Evolutionary conservation across 2,329 filamentous ascomycete species (phyloP).

Genomic region (Pestalotiopsis sp.): DNA sequence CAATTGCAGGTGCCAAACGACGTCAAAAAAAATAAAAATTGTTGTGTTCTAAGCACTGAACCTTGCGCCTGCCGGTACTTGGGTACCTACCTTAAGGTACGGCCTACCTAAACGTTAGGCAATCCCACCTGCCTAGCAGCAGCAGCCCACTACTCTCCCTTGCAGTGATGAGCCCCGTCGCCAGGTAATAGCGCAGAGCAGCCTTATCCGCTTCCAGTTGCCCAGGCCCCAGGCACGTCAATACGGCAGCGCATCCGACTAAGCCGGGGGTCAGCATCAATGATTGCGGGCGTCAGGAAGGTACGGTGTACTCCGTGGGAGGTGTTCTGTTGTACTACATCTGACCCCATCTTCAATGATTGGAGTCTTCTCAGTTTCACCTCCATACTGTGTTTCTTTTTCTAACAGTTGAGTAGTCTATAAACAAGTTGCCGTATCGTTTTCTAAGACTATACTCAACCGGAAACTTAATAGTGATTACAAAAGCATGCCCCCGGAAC

Average conservation of each 20-base stretch:
- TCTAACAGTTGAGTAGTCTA: too few species aligned
- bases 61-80: neutral
- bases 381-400: too few species aligned
- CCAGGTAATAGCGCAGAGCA: neutral
- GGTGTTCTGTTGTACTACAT: too few species aligned
- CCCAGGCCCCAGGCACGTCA: neutral
- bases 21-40: slow-evolving; percentile 1
- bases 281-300: neutral
- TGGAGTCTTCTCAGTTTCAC: too few species aligned
- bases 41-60: slow-evolving; percentile 1
- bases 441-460: too few species aligned
- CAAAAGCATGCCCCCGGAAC: too few species aligned
- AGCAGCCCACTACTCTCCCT: neutral
- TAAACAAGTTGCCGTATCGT: too few species aligned
- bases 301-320: too few species aligned
- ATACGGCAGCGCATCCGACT: neutral
- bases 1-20: slow-evolving; percentile 4
- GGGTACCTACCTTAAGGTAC: neutral
- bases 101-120: neutral
- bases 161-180: neutral
- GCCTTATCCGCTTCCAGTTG: neutral
- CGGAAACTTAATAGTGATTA: too few species aligned
- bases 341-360: too few species aligned
- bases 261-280: neutral
- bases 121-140: neutral